Conservation (phyloP, 768 basidiomycete species). For the Leccinum boreale region DNA sequence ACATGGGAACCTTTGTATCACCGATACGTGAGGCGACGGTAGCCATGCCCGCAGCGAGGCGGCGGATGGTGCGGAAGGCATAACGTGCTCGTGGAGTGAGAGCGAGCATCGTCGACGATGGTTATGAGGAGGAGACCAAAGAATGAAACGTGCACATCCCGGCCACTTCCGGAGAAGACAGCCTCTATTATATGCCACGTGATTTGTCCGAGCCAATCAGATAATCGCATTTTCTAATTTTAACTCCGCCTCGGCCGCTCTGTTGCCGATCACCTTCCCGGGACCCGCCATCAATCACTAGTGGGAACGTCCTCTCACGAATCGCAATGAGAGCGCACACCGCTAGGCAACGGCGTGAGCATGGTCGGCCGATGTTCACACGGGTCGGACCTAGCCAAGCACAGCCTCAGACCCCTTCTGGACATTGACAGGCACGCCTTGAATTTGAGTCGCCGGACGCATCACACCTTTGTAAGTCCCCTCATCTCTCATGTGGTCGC, state of each 20-base stretch:
- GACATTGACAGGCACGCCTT: neutral
- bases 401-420: neutral
- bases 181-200: neutral
- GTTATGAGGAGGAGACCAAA: neutral
- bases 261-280: neutral
- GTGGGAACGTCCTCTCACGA: neutral
- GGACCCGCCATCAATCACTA: neutral
- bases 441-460: neutral
- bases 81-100: conserved; percentile 51
- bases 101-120: conserved; percentile 55
- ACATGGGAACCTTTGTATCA: conserved; percentile 89
- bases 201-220: neutral
- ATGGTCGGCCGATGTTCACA: neutral
- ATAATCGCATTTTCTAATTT: neutral
- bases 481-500: too few relatives aligned
- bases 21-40: conserved; percentile 79
- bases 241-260: conserved; percentile 8
- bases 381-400: neutral
- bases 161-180: neutral
- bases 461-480: too few relatives aligned
- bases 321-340: neutral
- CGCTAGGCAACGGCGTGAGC: neutral
- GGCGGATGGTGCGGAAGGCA: conserved; percentile 51
- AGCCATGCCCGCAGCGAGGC: conserved; percentile 69
- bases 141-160: neutral